Evolutionary conservation across 1,284 basidiomycete species (phyloP).

Genomic region (Leccinum pachyderme): DNA sequence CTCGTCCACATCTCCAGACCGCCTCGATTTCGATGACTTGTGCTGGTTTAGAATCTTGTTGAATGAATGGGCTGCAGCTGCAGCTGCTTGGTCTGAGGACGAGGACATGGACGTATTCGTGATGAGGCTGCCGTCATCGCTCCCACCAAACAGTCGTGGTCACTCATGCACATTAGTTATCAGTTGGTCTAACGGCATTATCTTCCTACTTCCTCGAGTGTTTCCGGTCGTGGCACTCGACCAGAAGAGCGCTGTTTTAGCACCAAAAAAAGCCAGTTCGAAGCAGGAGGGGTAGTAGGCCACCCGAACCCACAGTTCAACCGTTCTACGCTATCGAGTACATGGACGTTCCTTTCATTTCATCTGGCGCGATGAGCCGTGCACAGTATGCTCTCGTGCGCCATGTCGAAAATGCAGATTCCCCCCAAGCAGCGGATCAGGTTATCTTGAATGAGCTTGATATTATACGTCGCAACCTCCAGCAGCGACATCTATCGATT

Average conservation of each 20-base stretch:
- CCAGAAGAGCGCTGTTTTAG: conserved; percentile 22
- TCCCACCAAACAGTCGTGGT: not conserved
- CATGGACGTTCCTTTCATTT: conserved; percentile 73
- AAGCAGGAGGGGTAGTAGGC: not conserved
- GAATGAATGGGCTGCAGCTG: conserved; percentile 65
- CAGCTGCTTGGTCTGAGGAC: conserved; percentile 28
- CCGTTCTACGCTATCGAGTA: not conserved
- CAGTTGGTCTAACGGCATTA: not conserved
- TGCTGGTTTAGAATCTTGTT: conserved; percentile 73
- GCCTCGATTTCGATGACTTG: conserved; percentile 61
- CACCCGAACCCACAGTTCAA: not conserved
- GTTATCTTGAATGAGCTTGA: conserved; percentile 57
- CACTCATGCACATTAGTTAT: conserved; percentile 7
- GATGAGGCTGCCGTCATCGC: not conserved
- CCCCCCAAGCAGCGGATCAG: conserved; percentile 56
- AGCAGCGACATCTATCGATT: conserved; percentile 45
- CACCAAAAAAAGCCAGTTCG: not conserved
- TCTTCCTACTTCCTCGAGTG: not conserved
- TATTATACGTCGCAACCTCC: conserved; percentile 49
- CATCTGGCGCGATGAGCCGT: conserved; percentile 72
- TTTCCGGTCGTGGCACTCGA: conserved; percentile 6
- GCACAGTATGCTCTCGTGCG: conserved; percentile 70
- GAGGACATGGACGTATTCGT: conserved; percentile 24
- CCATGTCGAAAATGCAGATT: conserved; percentile 59
- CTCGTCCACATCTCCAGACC: conserved; percentile 71